These are phyloP conservation scores for Crithidia sp. DNA, from an alignment of 208 protist species.

Conservation along the genomic window DNA sequence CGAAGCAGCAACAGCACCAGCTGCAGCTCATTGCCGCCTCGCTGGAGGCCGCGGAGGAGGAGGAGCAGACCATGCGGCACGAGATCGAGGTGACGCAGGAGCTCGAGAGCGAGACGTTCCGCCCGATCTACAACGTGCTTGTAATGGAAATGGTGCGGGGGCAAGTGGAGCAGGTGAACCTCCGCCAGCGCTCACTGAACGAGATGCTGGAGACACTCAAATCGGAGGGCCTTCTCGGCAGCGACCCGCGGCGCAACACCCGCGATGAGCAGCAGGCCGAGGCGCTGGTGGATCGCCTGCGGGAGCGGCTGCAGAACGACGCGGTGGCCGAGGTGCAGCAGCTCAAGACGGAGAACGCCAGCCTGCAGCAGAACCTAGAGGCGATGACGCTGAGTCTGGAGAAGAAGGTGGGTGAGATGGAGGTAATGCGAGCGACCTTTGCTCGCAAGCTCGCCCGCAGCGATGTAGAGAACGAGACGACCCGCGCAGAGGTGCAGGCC, in stretches of 20 bases:
- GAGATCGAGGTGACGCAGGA: constrained; percentile 59
- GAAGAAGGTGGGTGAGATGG: constrained; percentile 54
- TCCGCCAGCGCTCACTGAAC: constrained; percentile 61
- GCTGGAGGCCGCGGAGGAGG: constrained; percentile 36
- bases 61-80: constrained; percentile 45
- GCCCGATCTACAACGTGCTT: constrained; percentile 72
- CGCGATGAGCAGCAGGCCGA: constrained; percentile 33
- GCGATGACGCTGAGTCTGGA: constrained; percentile 63
- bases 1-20: constrained; percentile 29
- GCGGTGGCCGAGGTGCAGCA: constrained; percentile 47
- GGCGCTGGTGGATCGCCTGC: constrained; percentile 47
- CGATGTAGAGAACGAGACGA: constrained; percentile 72
- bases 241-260: constrained; percentile 13
- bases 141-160: constrained; percentile 72
- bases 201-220: constrained; percentile 58
- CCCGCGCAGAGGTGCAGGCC: constrained; percentile 63
- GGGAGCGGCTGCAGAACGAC: constrained; percentile 49
- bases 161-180: constrained; percentile 68
- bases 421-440: constrained; percentile 59
- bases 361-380: constrained; percentile 57
- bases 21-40: constrained; percentile 20
- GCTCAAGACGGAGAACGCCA: constrained; percentile 52
- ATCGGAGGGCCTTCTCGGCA: constrained; percentile 43
- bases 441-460: constrained; percentile 58
- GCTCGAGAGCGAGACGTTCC: constrained; percentile 44